Conservation (phyloP, 768 basidiomycete genomes). For the Fibroporia radiculosa region DNA sequence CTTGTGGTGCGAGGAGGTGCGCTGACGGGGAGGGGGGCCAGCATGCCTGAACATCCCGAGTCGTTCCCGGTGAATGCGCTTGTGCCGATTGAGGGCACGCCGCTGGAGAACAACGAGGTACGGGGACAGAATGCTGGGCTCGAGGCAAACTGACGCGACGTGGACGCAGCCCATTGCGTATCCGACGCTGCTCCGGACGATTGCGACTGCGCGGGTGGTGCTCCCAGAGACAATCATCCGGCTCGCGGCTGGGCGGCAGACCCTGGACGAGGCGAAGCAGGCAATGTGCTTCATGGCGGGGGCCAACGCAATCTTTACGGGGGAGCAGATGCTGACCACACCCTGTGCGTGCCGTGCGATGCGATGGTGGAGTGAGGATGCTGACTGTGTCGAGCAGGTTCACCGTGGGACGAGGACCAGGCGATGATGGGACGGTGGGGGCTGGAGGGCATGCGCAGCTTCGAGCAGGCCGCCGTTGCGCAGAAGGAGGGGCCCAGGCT, state of each 20-base stretch:
- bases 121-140: too few species aligned
- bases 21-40: too few species aligned
- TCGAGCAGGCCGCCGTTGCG: slow-evolving; percentile 63
- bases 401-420: slow-evolving; percentile 97
- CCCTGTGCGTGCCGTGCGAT: slow-evolving; percentile 56
- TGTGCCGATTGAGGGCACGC: slow-evolving; percentile 93
- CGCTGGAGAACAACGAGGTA: slow-evolving; percentile 85
- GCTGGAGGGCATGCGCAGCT: slow-evolving; percentile 83
- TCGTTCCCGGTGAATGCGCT: slow-evolving; percentile 98
- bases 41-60: slow-evolving; percentile 95
- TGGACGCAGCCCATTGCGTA: slow-evolving; percentile 60
- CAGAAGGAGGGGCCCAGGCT: slow-evolving; percentile 40
- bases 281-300: slow-evolving; percentile 99
- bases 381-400: slow-evolving; percentile 40
- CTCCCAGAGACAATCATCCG: slow-evolving; percentile 91
- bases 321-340: slow-evolving; percentile 95
- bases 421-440: slow-evolving; percentile 93
- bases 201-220: slow-evolving; percentile 90
- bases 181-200: slow-evolving; percentile 84
- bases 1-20: too few species aligned
- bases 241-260: slow-evolving; percentile 89
- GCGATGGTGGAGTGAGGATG: background rate
- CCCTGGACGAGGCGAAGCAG: slow-evolving; percentile 83
- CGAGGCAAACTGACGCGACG: too few species aligned
- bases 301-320: slow-evolving; percentile 98